Base-by-base conservation (phyloP, 2,329 filamentous ascomycete genomes). In the Westerdykella sp. region DNA sequence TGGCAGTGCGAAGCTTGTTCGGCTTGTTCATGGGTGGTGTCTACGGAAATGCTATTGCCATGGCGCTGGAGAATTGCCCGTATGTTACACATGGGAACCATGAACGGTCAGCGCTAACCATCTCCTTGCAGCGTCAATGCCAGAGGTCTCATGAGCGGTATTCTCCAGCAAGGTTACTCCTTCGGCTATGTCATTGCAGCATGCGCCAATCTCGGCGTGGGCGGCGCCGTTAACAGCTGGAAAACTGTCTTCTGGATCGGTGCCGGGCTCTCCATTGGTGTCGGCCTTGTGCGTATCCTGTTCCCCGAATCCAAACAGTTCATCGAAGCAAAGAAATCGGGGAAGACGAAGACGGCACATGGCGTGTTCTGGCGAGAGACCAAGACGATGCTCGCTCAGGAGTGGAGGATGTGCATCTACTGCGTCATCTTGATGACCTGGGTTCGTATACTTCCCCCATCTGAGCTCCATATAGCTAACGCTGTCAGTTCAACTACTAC, bases 1-100 rank as follows among this genome's bases (percentile, higher is more conserved):
- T 89, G n/a, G 84, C 79, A 7, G 84, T 88, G 1, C 75, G 85
- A 40, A 79, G 79, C 48, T 67, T 88, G 11, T 89, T 88, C 55
- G 85, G 85, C 15, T 70, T 89, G 11, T 86, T 87, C 66, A 89
- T 89, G 85, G 85, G 85, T 31, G 85, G 85, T 53, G 81, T 89
- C 11, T 88, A 87, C 63, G 85, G 85, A 30, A 87, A 87, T 56
- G 84, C 84, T 30, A 83, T 86, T 36, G 83, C 84, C 39, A 89
- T 87, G 79, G 84, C 84, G 0, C 72, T 89, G 7, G 85, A 89
- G 60, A 85, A 87, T 56, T 78, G 82, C 46, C 84, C 84, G 64
- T 67, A 69, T 67, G 77, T 70, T 25, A 36, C 10, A 31, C 13
- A 16, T 15, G 13, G 30, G 18, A 21, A 21, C 6, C 6, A 21